Evolutionary conservation across 805 yeast species (phyloP), one percentile per base, ranked within the genome.

Genomic region (Candida verbasci): DNA sequence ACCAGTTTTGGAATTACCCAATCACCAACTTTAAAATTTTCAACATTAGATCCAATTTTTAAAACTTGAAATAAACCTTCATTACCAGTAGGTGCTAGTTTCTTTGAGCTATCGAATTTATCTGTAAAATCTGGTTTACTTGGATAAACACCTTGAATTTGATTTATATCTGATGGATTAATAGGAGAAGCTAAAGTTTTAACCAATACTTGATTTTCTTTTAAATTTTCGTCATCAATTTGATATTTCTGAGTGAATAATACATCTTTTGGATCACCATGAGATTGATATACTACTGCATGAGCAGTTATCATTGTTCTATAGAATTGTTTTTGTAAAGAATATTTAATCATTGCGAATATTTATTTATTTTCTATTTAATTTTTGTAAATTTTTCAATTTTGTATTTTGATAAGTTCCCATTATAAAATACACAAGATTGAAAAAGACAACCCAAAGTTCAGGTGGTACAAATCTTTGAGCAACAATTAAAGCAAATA

Each of bases 41-140:
- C 42, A 8, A 78, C 84, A 11, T 59, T 50, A 7, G 69, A 48
- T 14, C 96, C 96, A 9, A 75, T 74, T 36, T 80, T 77, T 12
- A 86, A 53, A 12, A 91, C 80, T 55, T 87, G 83, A 55, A 86
- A 89, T n/a, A 86, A 73, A 17, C 97, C 98, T 62, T 91, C 98
- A 56, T 93, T 93, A 39, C 98, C 98, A 27, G 91, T 86, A 26
- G 88, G 82, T 3, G 95, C 95, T 7, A 78, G 63, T 3, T 94
- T 88, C 9, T 44, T 50, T 3, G 55, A 58, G 1, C 86, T 75
- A 6, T 79, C 78, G 40, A 74, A 78, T 32, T 60, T 77, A 35
- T 57, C 65, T 17, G 73, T 67, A 39, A 79, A 69, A 28, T 68
- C 76, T 4, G 73, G 72, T 44, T 63, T 65, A 20, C 67, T 59